Conservation (phyloP, 352 stramenopile genomes). For the Saprolegnia parasitica region DNA sequence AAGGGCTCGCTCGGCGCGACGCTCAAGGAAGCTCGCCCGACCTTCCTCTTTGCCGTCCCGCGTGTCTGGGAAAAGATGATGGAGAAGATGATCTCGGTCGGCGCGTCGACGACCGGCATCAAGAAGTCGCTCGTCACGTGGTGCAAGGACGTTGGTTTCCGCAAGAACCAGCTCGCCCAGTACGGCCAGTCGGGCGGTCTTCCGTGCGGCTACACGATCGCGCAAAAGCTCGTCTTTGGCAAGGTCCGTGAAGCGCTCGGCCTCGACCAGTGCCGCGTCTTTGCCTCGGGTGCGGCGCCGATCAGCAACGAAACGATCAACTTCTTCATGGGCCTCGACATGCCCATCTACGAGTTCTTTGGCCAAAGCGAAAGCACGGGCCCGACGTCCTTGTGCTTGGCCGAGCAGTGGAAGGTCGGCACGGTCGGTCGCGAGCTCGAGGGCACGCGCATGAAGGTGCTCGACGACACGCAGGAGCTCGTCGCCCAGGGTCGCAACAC, state of each 20-base stretch:
- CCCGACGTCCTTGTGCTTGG: conserved; percentile 72
- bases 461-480: conserved; percentile 60
- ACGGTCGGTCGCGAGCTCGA: conserved; percentile 77
- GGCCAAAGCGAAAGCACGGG: conserved; percentile 90
- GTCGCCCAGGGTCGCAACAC: conserved; percentile 80
- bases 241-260: conserved; percentile 88
- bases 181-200: conserved; percentile 78
- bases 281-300: conserved; percentile 82
- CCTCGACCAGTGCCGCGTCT: conserved; percentile 80
- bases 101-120: conserved; percentile 78
- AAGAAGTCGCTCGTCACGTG: conserved; percentile 90
- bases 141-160: conserved; percentile 84
- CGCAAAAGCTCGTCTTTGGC: conserved; percentile 78
- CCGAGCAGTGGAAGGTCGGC: conserved; percentile 84
- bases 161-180: conserved; percentile 77
- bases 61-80: conserved; percentile 92
- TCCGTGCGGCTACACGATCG: conserved; percentile 87
- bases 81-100: conserved; percentile 86
- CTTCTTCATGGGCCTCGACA: conserved; percentile 93
- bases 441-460: conserved; percentile 53
- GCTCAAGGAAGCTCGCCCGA: conserved; percentile 82
- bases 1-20: conserved; percentile 84
- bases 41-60: conserved; percentile 87
- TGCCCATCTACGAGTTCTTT: conserved; percentile 92
- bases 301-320: conserved; percentile 91